These are phyloP conservation scores for Hypoxylon rubiginosum DNA, from an alignment of 2,329 filamentous ascomycete species.

Conservation along the genomic window DNA sequence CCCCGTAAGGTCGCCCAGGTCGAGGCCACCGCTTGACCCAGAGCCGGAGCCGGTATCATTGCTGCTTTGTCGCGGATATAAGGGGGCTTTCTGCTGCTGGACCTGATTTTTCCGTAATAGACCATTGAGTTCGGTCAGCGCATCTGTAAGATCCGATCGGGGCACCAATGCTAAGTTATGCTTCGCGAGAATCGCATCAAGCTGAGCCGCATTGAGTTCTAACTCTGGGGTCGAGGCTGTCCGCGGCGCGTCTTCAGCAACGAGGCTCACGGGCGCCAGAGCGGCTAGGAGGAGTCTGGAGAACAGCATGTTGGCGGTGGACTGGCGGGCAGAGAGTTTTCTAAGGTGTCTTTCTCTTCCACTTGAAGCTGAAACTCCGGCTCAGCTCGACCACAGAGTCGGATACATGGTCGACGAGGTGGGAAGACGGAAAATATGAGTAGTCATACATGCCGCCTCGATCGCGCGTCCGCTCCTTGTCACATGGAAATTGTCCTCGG, in stretches of 20 bases:
- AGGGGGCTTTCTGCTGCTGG: constrained; percentile 45
- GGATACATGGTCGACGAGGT: constrained; percentile 26
- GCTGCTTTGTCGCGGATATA: constrained; percentile 47
- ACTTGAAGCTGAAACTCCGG: constrained; percentile 40
- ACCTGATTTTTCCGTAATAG: constrained; percentile 55
- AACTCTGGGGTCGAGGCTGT: constrained; percentile 52
- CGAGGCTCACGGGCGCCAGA: constrained; percentile 53
- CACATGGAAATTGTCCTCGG: constrained; percentile 32
- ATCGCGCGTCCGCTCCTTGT: constrained; percentile 24
- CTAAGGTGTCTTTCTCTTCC: constrained; percentile 37
- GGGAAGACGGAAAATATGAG: constrained; percentile 39
- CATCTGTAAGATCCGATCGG: constrained; percentile 61
- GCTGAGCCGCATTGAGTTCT: constrained; percentile 55
- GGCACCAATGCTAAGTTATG: constrained; percentile 61
- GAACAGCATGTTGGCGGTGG: constrained; percentile 54
- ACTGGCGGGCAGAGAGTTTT: constrained; percentile 33
- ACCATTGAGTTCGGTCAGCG: constrained; percentile 57
- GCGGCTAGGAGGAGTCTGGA: constrained; percentile 53
- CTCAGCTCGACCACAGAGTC: constrained; percentile 38
- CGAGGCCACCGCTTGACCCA: constrained; percentile 35
- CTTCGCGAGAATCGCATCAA: constrained; percentile 58
- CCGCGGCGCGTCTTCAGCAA: constrained; percentile 46
- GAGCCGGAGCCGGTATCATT: constrained; percentile 39
- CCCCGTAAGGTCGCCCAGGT: constrained; percentile 37
- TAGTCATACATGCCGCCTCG: constrained; percentile 21